These are phyloP conservation scores for Aspergillus oerlinghausenensis DNA, from an alignment of 2,329 filamentous ascomycete species.

Conservation along the genomic window DNA sequence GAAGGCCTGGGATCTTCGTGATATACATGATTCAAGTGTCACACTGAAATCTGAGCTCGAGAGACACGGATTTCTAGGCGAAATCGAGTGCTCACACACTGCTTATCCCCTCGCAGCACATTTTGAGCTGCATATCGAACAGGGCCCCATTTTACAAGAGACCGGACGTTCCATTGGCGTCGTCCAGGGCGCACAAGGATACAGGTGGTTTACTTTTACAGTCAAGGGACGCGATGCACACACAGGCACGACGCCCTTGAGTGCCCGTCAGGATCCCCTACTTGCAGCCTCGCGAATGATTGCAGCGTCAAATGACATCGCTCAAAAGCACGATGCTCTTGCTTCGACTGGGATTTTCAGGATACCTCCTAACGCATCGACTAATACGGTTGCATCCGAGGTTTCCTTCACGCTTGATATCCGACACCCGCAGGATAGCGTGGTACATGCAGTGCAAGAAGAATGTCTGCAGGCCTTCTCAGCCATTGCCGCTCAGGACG, in stretches of 20 bases:
- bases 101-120: constrained; percentile 64
- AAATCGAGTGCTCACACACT: constrained; percentile 48
- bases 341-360: constrained; percentile 63
- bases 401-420: constrained; percentile 65
- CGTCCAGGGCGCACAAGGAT: constrained; percentile 65
- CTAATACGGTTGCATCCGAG: constrained; percentile 62
- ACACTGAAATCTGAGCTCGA: constrained; percentile 61
- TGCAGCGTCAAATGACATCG: constrained; percentile 56
- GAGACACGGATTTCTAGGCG: constrained; percentile 63
- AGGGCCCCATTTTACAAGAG: constrained; percentile 66
- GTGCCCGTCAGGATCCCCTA: constrained; percentile 58
- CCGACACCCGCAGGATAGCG: constrained; percentile 52
- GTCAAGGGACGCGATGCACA: constrained; percentile 63
- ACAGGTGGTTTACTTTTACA: constrained; percentile 63
- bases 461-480: constrained; percentile 53
- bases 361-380: constrained; percentile 55
- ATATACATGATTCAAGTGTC: constrained; percentile 52
- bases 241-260: constrained; percentile 65
- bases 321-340: constrained; percentile 52
- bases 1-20: constrained; percentile 54
- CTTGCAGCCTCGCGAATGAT: constrained; percentile 63
- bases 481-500: constrained; percentile 50
- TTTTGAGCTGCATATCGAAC: constrained; percentile 78
- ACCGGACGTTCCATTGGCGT: constrained; percentile 58
- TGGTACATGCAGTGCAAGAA: constrained; percentile 52